Base-by-base conservation (phyloP, 768 basidiomycete species). In the Kwoniella dejecticola region DNA sequence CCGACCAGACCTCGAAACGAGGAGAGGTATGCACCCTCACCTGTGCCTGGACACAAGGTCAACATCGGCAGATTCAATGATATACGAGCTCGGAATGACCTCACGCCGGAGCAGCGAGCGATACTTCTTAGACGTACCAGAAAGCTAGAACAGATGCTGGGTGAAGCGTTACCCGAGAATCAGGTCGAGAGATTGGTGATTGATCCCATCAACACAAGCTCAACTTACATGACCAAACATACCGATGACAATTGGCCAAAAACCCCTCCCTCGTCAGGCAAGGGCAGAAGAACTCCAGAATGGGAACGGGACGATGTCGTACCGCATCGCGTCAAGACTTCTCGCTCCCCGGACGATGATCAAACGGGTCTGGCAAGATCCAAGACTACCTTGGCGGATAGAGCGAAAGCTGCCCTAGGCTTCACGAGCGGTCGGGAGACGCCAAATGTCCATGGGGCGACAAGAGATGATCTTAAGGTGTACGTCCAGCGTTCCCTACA, bases 81-180 rank as follows among this genome's bases (percentile, higher is more conserved):
- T 17, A 52, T 59, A 3, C 40, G 27, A 21, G 49, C 59, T 2
- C 56, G 57, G 5, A 66, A 59, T 19, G 68, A 72, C 21, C 66
- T 72, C 12, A 42, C 45, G 19, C 61, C 68, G 7, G 68, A 67
- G 45, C 66, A 72, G 30, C 42, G 71, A 3, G 45, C 61, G 0
- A 48, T 67, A 1, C 64, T 73, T 19, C 46, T 66, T 24, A 48
- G 65, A 23, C 36, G 71, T 11, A 63, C 71, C 1, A 48, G 62
- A 13, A 73, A 73, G 49, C 42, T 73, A 17, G 69, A 73, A 52
- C 64, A 68, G 26, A 49, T 70, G 50, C 56, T 73, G 4, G 71
- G 71, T 26, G 67, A 70, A 38, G 58, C 69, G 0, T 48, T 73
- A 29, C 47, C 49, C 10, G 71, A 70, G 44, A 23, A 23, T 2